Conservation (phyloP, 805 yeast genomes). For the Pichia eremophila region DNA sequence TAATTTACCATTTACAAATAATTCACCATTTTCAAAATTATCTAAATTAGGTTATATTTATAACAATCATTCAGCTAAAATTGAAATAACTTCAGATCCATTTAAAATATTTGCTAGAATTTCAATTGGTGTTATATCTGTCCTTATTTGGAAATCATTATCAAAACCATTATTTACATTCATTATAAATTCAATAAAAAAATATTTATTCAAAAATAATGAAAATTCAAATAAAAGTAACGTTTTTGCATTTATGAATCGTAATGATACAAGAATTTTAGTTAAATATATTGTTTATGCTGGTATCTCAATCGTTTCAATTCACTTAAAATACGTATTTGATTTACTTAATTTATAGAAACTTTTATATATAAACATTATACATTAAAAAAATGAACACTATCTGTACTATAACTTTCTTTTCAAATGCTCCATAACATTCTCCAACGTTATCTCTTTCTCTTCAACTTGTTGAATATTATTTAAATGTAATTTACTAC, state of each 20-base stretch:
- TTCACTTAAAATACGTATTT: not conserved
- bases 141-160: constrained; percentile 64
- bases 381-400: too few species aligned
- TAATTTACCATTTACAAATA: not conserved
- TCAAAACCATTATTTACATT: constrained; percentile 54
- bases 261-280: constrained; percentile 67
- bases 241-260: constrained; percentile 44
- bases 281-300: constrained; percentile 74
- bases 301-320: constrained; percentile 54
- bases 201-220: not conserved
- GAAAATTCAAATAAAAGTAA: not conserved
- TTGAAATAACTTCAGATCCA: not conserved
- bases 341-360: not conserved
- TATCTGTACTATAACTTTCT: not conserved
- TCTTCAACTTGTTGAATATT: constrained; percentile 27
- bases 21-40: constrained; percentile 10
- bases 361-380: too few species aligned
- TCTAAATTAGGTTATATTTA: constrained; percentile 9
- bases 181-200: not conserved
- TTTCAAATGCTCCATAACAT: constrained; percentile 29
- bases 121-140: constrained; percentile 48
- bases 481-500: constrained; percentile 56
- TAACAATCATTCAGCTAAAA: constrained; percentile 3
- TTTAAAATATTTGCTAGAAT: constrained; percentile 29
- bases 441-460: constrained; percentile 37